Evolutionary conservation across 23 red algal genomes (phyloP).

Genomic region (Gracilaria vermiculophylla): DNA sequence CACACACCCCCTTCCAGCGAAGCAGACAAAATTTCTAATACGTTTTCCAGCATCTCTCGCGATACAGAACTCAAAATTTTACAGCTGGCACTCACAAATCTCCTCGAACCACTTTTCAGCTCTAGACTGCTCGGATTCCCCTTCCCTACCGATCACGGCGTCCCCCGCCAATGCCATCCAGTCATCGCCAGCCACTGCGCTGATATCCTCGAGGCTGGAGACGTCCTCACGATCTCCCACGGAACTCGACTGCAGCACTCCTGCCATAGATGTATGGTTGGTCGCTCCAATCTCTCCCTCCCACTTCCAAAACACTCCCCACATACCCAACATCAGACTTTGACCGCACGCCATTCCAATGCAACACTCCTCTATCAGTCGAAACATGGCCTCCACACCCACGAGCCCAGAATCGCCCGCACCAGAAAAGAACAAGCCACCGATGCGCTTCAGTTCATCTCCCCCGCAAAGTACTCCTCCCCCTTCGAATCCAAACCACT

Average conservation of each 20-base stretch:
- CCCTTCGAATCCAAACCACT: background rate
- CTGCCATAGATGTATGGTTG: background rate
- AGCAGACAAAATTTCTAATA: background rate
- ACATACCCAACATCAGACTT: background rate
- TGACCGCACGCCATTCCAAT: background rate
- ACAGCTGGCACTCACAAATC: background rate
- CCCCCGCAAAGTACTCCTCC: background rate
- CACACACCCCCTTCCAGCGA: background rate
- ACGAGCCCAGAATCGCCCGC: background rate
- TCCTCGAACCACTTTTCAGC: background rate
- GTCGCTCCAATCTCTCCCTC: background rate
- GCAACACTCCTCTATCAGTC: background rate
- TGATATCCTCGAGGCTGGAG: background rate
- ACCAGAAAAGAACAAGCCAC: background rate
- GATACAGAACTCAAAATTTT: background rate
- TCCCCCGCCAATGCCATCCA: background rate
- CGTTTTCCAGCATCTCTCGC: background rate
- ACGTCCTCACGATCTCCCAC: slow-evolving; percentile 12
- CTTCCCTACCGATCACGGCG: background rate
- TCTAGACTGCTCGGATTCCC: background rate
- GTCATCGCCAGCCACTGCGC: background rate
- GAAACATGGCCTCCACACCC: background rate
- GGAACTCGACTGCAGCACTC: background rate
- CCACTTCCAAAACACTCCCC: too few species aligned
- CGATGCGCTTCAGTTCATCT: background rate